Conservation (phyloP, 495 filamentous ascomycete genomes). For the Aspergillus campestris region DNA sequence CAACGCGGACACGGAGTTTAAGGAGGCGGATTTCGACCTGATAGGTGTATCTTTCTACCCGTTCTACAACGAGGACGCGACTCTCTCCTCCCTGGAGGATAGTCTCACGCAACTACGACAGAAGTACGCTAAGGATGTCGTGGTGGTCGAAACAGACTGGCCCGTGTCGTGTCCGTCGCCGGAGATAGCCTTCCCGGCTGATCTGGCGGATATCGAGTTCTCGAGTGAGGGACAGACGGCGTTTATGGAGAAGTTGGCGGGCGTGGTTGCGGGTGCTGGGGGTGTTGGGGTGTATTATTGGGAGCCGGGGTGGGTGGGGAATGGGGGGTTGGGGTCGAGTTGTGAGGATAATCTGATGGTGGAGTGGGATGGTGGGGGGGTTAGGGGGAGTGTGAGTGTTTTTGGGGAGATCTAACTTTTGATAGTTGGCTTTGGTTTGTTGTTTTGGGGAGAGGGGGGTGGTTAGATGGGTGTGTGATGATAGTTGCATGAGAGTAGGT, state of each 20-base stretch:
- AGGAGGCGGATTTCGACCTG: constrained; percentile 52
- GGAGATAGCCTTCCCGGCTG: constrained; percentile 46
- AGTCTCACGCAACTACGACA: constrained; percentile 51
- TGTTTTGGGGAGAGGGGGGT: not conserved
- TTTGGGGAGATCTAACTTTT: constrained; percentile 21
- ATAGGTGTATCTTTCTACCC: constrained; percentile 68
- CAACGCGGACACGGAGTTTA: constrained; percentile 37
- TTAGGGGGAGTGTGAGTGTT: constrained; percentile 23
- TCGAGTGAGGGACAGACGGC: constrained; percentile 50
- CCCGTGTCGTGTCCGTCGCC: constrained; percentile 51
- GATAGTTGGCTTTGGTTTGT: too few relatives aligned
- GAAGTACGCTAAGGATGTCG: constrained; percentile 49
- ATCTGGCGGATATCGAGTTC: constrained; percentile 49
- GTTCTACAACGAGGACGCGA: constrained; percentile 50
- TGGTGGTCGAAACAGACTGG: constrained; percentile 63
- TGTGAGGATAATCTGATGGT: constrained; percentile 43
- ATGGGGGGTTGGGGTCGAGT: constrained; percentile 49
- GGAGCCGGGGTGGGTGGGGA: constrained; percentile 63
- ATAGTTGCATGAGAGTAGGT: too few relatives aligned
- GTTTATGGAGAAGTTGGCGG: constrained; percentile 47
- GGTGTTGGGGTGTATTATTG: constrained; percentile 57
- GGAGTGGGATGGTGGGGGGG: constrained; percentile 20
- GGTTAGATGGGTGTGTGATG: too few relatives aligned
- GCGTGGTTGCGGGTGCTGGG: constrained; percentile 42
- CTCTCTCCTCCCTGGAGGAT: constrained; percentile 44